A percentile compares a stretch with the other conserved stretches of the same genome.
phyloP scores from a whole-genome alignment of 1,284 basidiomycete species.

The Pascua sp. region DNA sequence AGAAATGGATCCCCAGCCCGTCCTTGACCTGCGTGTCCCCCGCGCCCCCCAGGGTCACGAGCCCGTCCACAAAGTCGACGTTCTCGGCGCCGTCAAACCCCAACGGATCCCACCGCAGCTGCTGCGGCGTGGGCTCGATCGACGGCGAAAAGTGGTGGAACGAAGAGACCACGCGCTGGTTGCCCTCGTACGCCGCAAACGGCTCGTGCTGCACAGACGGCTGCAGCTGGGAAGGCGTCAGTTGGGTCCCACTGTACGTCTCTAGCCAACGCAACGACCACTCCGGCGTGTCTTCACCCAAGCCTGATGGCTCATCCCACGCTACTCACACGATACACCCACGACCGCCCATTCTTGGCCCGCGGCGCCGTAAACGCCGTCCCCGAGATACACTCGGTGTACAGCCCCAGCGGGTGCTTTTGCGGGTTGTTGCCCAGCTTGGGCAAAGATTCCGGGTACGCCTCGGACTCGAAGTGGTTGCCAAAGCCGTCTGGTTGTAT shows the following conservation, averaged over 20 bases:
- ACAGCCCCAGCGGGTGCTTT: slow-evolving; percentile 60
- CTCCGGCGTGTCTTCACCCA: no score
- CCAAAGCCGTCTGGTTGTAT: slow-evolving; percentile 10
- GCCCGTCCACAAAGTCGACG: slow-evolving; percentile 61
- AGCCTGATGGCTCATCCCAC: no score
- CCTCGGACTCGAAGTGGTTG: slow-evolving; percentile 10
- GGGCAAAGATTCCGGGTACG: slow-evolving; percentile 47
- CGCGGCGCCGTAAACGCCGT: slow-evolving; percentile 61
- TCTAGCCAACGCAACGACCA: no score
- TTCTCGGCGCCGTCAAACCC: slow-evolving; percentile 42
- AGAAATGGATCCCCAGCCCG: slow-evolving; percentile 63
- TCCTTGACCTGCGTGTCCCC: slow-evolving; percentile 62
- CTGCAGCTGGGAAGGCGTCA: slow-evolving; percentile 36
- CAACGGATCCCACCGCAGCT: slow-evolving; percentile 63
- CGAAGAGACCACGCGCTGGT: slow-evolving; percentile 9
- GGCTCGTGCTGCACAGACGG: slow-evolving; percentile 62
- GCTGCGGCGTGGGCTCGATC: slow-evolving; percentile 54
- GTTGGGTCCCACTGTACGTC: no score
- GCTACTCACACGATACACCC: slow-evolving; percentile 39
- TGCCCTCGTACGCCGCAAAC: slow-evolving; percentile 10
- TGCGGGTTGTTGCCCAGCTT: slow-evolving; percentile 62
- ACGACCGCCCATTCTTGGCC: slow-evolving; percentile 53
- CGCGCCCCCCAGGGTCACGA: slow-evolving; percentile 64
- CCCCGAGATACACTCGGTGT: slow-evolving; percentile 59
- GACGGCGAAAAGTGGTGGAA: slow-evolving; percentile 4